Base-by-base conservation (phyloP, 805 yeast genomes). In the Metschnikowia santaceciliae region DNA sequence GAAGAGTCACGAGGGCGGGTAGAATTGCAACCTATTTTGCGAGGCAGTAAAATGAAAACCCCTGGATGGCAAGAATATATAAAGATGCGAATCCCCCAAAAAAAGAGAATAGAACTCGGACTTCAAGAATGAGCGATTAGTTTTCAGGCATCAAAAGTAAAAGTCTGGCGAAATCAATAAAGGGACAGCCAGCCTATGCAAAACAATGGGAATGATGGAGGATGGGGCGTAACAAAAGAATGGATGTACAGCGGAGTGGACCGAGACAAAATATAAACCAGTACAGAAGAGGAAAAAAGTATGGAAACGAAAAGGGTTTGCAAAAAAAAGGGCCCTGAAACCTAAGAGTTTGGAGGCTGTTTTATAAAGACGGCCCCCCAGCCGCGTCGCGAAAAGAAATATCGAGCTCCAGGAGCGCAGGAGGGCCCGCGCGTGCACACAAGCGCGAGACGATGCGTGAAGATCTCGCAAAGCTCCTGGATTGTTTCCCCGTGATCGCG, bases 331-430 rank as follows among this genome's bases (percentile, higher is more conserved):
- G 22, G 13, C 32, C 39, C 17, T 17, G 34, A 4, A 6, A 10
- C 17, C 14, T 15, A 32, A 22, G 40, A 19, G 36, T 34, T 19
- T 23, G 41, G 33, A 26, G 41, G 22, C 33, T 22, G 41, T 44
- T 44, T 44, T 44, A 44, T 44, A 44, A 43, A 43, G 47, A 43
- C 39, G 41, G 33, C 30, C 11, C n/a, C 34, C 47, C 35, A 19
- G 54, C 56, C 56, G 56, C 56, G 56, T 53, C 56, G 56, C 56
- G 56, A 53, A 50, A 49, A 47, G 49, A 41, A 47, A 36, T 49
- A 41, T 47, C 49, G 48, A 41, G 56, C 49, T 41, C 35, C 46
- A 53, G 56, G 56, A 48, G 56, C 46, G 51, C 51, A 54, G 57
- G 57, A 54, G 57, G 47, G 48, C 38, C 20, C 34, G 36, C 35